Percentiles rank a stretch among this genome's conserved stretches.
Conservation (phyloP, 2,329 filamentous ascomycete species). For the Alternaria incomplexa region DNA sequence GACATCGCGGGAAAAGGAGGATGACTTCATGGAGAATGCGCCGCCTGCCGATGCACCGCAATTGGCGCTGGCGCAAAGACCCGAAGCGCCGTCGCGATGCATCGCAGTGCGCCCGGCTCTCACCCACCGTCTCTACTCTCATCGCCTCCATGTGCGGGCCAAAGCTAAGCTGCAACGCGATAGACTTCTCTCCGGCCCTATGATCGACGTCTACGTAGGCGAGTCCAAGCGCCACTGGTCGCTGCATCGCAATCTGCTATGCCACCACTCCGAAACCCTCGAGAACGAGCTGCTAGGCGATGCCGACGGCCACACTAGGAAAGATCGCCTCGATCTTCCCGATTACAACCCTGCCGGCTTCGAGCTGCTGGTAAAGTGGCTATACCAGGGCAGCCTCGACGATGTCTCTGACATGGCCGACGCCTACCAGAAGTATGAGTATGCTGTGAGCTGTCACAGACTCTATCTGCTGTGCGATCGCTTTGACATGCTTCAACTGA, state of each 20-base stretch:
- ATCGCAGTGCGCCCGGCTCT: constrained; percentile 41
- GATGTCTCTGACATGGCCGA: constrained; percentile 54
- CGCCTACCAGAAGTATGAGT: constrained; percentile 59
- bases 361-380: constrained; percentile 62
- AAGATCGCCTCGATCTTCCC: constrained; percentile 54
- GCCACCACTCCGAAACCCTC: constrained; percentile 58
- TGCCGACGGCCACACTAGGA: constrained; percentile 39
- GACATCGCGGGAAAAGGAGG: constrained; percentile 13
- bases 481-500: constrained; percentile 58
- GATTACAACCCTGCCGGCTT: constrained; percentile 60
- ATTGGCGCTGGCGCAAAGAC: constrained; percentile 17
- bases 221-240: constrained; percentile 56
- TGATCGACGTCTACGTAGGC: constrained; percentile 60
- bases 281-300: constrained; percentile 48
- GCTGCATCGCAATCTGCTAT: constrained; percentile 60
- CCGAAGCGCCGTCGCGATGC: constrained; percentile 20
- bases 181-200: constrained; percentile 61
- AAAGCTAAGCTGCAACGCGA: constrained; percentile 55
- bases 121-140: constrained; percentile 45
- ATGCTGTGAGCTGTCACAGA: constrained; percentile 61
- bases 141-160: constrained; percentile 47
- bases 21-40: constrained; percentile 19
- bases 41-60: constrained; percentile 15
- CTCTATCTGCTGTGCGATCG: constrained; percentile 60
- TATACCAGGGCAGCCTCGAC: constrained; percentile 62